Base-by-base conservation (phyloP, 257 asterid genomes). In the Salvia miltiorrhiza region DNA sequence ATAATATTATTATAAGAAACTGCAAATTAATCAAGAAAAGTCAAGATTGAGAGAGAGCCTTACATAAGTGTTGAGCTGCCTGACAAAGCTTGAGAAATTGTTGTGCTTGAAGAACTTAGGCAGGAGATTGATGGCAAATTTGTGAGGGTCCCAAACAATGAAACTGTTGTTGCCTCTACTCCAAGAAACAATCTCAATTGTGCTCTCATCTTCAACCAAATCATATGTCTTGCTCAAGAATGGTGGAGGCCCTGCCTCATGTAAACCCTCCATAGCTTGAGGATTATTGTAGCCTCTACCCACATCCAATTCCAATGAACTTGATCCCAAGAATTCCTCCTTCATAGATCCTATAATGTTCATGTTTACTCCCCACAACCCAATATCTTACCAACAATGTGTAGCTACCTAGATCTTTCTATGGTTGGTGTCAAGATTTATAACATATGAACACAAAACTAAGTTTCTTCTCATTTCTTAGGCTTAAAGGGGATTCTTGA, bases 11-110 rank as follows among this genome's bases (percentile, higher is more conserved):
- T 9, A 63, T 35, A n/a, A 16, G 23, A 23, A 54, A 54, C 39
- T 45, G 7, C 21, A 45, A 45, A 10, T 45, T 2, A 48, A n/a
- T 17, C 26, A 9, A 13, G 1, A n/a, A 3, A 44, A 16, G 3
- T 9, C 3, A 20, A 64, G 49, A 16, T 2, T 33, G 33, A 32
- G 33, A 55, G 37, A 58, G 24, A 9, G 26, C 52, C 88, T 84
- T 82, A 90, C 95, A 78, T 90, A 90, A 53, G 91, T 84, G 45
- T 90, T 87, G 76, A 90, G 95, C 79, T 89, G 96, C 74, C 80
- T 74, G 70, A 89, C 92, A 78, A 87, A 87, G 88, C 92, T 85
- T 11, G 95, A 88, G 87, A 90, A 86, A 69, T 87, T 90, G 81
- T 44, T 81, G 48, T 90, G 95, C 73, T 90, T 90, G 89, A 90